Conservation (phyloP, 2,329 filamentous ascomycete species). For the Pseudocercospora fijiensis region DNA sequence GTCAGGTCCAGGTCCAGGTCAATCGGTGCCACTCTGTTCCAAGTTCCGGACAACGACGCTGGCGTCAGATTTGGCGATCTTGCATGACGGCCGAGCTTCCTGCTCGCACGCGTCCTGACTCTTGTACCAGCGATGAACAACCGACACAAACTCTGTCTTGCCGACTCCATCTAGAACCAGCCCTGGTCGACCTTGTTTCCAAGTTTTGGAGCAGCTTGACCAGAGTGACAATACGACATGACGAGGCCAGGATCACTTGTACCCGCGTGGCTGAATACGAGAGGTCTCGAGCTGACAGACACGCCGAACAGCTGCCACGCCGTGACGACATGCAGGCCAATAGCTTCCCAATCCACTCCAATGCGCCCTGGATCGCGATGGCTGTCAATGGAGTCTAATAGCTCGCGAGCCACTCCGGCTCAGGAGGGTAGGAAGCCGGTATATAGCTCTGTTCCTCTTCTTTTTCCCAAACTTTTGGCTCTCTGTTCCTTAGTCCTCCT, state of each 20-base stretch:
- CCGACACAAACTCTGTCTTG: not conserved
- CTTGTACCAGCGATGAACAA: not conserved
- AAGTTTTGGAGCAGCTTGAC: not conserved
- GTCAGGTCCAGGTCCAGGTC: not conserved
- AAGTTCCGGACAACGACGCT: conserved; percentile 1
- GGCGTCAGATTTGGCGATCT: conserved; percentile 1
- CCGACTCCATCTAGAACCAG: not conserved
- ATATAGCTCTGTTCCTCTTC: conserved; percentile 1
- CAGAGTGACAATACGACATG: conserved; percentile 5
- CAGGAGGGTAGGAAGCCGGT: not conserved
- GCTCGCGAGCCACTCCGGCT: not conserved
- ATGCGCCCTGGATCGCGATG: not conserved
- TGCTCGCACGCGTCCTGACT: not conserved
- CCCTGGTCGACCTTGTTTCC: not conserved
- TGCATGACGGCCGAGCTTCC: not conserved
- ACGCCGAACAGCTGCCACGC: not conserved
- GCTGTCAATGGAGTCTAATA: not conserved
- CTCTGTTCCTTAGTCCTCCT: not conserved
- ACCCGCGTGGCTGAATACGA: conserved; percentile 2
- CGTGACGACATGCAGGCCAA: conserved; percentile 9
- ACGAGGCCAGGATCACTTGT: conserved; percentile 2
- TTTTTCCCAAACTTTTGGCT: not conserved
- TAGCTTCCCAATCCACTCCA: not conserved
- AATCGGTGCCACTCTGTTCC: not conserved
- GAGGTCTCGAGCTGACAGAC: not conserved